Evolutionary conservation across 2,329 filamentous ascomycete genomes (phyloP).

Genomic region (Clarireedia monteithiana): DNA sequence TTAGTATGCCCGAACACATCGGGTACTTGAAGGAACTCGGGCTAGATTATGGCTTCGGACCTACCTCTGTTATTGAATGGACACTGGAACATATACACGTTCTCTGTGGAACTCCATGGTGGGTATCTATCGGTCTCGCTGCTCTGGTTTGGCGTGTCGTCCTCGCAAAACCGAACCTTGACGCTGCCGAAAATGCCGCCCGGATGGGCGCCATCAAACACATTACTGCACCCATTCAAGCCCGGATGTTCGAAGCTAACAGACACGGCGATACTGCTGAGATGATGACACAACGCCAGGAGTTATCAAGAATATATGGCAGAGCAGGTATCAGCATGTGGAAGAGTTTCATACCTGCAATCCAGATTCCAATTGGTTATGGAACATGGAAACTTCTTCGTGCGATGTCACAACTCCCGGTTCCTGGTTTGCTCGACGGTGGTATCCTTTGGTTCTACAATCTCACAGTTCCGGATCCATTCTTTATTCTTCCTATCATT

Average conservation of each 20-base stretch:
- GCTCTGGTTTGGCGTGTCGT: slow-evolving; percentile 56
- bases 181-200: slow-evolving; percentile 53
- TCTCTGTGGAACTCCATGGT: slow-evolving; percentile 70
- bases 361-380: slow-evolving; percentile 65
- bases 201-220: slow-evolving; percentile 55
- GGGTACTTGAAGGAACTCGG: slow-evolving; percentile 80
- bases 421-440: slow-evolving; percentile 67
- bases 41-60: slow-evolving; percentile 79
- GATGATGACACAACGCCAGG: slow-evolving; percentile 38
- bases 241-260: slow-evolving; percentile 39
- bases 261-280: slow-evolving; percentile 38
- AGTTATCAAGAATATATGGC: slow-evolving; percentile 44
- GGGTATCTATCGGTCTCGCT: slow-evolving; percentile 60
- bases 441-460: slow-evolving; percentile 74
- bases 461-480: slow-evolving; percentile 69
- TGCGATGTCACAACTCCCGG: slow-evolving; percentile 68
- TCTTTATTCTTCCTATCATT: slow-evolving; percentile 61
- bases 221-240: slow-evolving; percentile 45
- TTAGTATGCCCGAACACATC: slow-evolving; percentile 48
- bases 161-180: slow-evolving; percentile 59
- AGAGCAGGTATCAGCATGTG: slow-evolving; percentile 45
- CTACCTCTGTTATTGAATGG: slow-evolving; percentile 67
- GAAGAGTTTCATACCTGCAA: slow-evolving; percentile 46
- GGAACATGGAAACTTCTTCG: slow-evolving; percentile 73
- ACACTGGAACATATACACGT: slow-evolving; percentile 77